These are phyloP conservation scores for Elsinoe arachidis DNA, from an alignment of 2,329 filamentous ascomycete genomes.

Conservation along the genomic window DNA sequence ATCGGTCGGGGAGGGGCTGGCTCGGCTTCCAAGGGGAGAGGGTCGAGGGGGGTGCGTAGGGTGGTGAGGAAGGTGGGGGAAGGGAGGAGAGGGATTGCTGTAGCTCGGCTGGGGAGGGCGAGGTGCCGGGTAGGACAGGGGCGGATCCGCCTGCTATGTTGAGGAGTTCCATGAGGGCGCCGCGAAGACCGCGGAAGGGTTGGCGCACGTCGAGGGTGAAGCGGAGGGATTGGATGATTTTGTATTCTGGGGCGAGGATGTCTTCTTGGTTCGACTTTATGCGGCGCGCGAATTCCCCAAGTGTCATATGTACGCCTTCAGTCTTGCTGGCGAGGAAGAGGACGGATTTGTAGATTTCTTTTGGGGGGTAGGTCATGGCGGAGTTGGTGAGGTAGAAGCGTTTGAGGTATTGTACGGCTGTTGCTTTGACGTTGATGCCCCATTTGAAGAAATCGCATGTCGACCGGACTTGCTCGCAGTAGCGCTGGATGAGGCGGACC, in stretches of 20 bases:
- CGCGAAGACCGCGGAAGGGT: slow-evolving; percentile 80
- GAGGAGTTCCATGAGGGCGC: slow-evolving; percentile 72
- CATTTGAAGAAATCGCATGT: slow-evolving; percentile 53
- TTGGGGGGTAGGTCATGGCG: slow-evolving; percentile 90
- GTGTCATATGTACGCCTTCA: slow-evolving; percentile 69
- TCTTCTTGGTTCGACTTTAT: slow-evolving; percentile 62
- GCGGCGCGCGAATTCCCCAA: slow-evolving; percentile 48
- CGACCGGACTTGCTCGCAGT: slow-evolving; percentile 45
- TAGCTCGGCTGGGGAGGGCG: slow-evolving; percentile 20
- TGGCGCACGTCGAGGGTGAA: slow-evolving; percentile 93
- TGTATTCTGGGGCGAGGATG: slow-evolving; percentile 83
- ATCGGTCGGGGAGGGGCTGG: slow-evolving; percentile 33
- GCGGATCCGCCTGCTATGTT: slow-evolving; percentile 56
- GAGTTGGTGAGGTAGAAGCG: slow-evolving; percentile 96
- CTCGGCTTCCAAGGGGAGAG: slow-evolving; percentile 4
- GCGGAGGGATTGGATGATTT: slow-evolving; percentile 82
- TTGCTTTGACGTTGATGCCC: slow-evolving; percentile 57
- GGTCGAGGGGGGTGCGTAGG: neutral
- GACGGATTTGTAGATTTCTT: slow-evolving; percentile 78
- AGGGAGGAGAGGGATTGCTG: slow-evolving; percentile 26
- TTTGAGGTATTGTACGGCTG: slow-evolving; percentile 79
- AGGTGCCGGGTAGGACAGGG: slow-evolving; percentile 18
- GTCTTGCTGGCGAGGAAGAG: slow-evolving; percentile 92
- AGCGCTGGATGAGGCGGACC: slow-evolving; percentile 69
- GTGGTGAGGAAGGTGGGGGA: slow-evolving; percentile 15